Evolutionary conservation across 148 eudicot genomes (phyloP).

Genomic region (Heliosperma pusillum): DNA sequence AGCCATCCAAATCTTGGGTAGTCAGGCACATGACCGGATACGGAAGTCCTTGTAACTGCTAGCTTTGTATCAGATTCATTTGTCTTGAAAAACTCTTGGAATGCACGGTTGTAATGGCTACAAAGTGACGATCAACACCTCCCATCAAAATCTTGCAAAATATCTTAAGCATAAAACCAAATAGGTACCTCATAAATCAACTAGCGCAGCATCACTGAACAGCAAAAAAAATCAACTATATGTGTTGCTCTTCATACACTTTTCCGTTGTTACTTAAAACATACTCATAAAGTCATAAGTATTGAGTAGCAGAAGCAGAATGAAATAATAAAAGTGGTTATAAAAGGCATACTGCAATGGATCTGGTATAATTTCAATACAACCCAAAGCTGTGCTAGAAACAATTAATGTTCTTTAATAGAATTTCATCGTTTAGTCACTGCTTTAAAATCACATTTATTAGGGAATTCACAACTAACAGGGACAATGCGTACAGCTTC

Average conservation of each 20-base stretch:
- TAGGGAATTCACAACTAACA: not conserved
- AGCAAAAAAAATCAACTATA: not conserved
- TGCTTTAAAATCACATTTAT: not conserved
- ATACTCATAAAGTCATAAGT: too few species aligned
- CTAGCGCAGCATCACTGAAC: not conserved
- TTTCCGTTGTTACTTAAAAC: not conserved
- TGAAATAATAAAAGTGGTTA: conserved; percentile 1
- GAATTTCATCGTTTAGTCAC: not conserved
- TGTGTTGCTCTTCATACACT: not conserved
- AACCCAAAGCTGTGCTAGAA: not conserved
- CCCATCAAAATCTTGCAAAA: conserved; percentile 8
- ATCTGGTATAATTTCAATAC: not conserved
- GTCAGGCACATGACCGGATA: conserved; percentile 34
- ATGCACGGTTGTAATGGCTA: conserved; percentile 78
- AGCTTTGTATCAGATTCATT: conserved; percentile 45
- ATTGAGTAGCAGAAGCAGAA: not conserved
- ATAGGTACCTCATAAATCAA: not conserved
- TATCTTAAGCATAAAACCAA: not conserved
- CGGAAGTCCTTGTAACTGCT: conserved; percentile 25
- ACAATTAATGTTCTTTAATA: not conserved
- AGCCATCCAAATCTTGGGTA: conserved; percentile 93
- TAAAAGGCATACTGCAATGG: not conserved
- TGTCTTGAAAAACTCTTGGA: conserved; percentile 52
- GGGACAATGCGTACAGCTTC: not conserved
- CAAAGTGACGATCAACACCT: conserved; percentile 12